Percentiles rank a stretch among this genome's conserved stretches.
These are phyloP conservation scores for Coelastrella sp. DNA, from an alignment of 139 green algal genomes.

Conservation along the genomic window DNA sequence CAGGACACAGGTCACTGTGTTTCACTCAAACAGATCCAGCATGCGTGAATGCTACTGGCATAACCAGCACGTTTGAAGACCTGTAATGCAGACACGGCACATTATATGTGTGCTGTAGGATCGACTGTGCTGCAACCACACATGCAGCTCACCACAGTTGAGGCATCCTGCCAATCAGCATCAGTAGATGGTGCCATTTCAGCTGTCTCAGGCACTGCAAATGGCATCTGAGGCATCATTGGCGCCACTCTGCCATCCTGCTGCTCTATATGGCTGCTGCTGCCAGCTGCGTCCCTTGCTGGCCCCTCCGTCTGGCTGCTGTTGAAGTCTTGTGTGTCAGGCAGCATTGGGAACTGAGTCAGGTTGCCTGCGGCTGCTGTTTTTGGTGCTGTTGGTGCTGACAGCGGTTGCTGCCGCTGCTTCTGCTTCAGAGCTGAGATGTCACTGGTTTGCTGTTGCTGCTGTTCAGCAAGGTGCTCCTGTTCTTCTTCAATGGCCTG, in stretches of 20 bases:
- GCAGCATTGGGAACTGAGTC: neutral
- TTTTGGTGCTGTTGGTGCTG: neutral
- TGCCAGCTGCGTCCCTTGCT: neutral
- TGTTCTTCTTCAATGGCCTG: conserved; percentile 38
- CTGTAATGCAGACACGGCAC: too few relatives aligned
- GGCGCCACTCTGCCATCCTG: too few relatives aligned
- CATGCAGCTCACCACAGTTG: neutral
- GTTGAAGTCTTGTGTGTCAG: conserved; percentile 2
- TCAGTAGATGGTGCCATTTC: conserved; percentile 15
- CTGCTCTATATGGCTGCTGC: too few relatives aligned
- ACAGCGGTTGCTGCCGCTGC: conserved; percentile 1
- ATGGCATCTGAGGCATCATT: neutral
- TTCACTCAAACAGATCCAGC: too few relatives aligned
- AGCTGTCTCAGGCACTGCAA: conserved; percentile 2
- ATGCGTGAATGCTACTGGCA: too few relatives aligned
- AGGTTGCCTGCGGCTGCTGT: neutral
- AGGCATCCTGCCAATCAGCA: neutral
- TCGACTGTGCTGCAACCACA: neutral
- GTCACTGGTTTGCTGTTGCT: conserved; percentile 28
- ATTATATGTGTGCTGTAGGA: too few relatives aligned
- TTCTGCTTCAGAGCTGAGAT: neutral
- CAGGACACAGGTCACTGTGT: too few relatives aligned
- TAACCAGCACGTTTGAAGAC: too few relatives aligned
- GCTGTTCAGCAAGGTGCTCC: neutral
- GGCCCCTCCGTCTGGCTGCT: neutral